Evolutionary conservation across 805 yeast genomes (phyloP), one percentile per base, ranked within the genome.

Genomic region (Zygosaccharomyces lentus): DNA sequence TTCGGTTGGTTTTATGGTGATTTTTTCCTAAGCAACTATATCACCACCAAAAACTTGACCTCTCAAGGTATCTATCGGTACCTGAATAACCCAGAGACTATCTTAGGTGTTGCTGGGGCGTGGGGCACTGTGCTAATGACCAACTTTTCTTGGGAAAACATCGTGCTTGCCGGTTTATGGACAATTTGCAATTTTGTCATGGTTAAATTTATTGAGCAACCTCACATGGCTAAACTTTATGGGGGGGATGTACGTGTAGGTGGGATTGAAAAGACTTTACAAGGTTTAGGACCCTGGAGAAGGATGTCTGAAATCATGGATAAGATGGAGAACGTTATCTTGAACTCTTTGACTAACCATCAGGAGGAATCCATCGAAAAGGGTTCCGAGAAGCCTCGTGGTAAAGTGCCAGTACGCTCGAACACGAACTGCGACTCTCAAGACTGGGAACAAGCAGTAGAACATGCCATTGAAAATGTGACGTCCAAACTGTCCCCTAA

Each of bases 1-100:
- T 84, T 82, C 64, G 93, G 95, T n/a, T 86, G 93, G 93, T 86
- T 85, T 57, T 86, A 82, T 62, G 95, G 95, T 47, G 95, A 86
- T 63, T 86, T 86, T 65, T 86, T 85, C 65, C 68, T 84, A 47
- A 79, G 84, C 30, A 76, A 73, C 43, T 69, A 75, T 15, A 67
- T 73, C 16, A 70, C 70, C 19, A 71, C 70, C 46, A 66, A 76
- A 6, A 71, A 71, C 52, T 70, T 86, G 54, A 80, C 90, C 0
- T 82, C 82, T 51, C 84, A 86, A 27, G 95, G 95, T 41, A 85
- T 86, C 32, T 86, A 86, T 61, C 77, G 91, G 53, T 86, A 84
- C 63, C 72, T 86, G 59, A 86, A 86, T 61, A 84, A 86, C 58
- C 95, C 95, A 8, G 95, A 86, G 61, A 82, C 87, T 53, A 65